Conservation (phyloP, 2,329 filamentous ascomycete genomes). For the Capronia epimyces region DNA sequence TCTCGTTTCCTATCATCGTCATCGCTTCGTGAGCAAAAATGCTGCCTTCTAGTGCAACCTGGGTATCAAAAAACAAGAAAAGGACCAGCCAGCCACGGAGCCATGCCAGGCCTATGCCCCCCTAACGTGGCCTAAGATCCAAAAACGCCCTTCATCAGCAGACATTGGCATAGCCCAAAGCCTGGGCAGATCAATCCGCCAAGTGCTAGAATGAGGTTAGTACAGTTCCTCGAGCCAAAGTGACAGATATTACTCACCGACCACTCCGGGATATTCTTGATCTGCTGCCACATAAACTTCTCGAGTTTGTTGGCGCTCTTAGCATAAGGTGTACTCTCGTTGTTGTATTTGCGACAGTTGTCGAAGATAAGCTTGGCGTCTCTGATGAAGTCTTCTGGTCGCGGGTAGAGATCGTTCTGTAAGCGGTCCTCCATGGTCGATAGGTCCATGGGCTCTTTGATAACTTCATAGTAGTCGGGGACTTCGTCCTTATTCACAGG, state of each 20-base stretch:
- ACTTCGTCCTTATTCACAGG: slow-evolving; percentile 95
- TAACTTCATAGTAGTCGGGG: slow-evolving; percentile 97
- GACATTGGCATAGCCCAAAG: not conserved
- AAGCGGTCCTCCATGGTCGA: slow-evolving; percentile 94
- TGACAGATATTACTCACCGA: slow-evolving; percentile 45
- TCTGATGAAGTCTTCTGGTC: slow-evolving; percentile 83
- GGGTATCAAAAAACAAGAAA: slow-evolving; percentile 8
- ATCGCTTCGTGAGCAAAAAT: not conserved
- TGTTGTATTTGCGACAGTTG: slow-evolving; percentile 95
- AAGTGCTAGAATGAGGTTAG: slow-evolving; percentile 34
- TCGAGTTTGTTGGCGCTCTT: slow-evolving; percentile 91
- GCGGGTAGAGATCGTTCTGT: slow-evolving; percentile 85
- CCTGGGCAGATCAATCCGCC: slow-evolving; percentile 33
- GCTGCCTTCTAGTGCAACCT: not conserved
- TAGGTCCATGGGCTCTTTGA: slow-evolving; percentile 95
- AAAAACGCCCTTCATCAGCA: not conserved
- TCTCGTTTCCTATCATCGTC: not conserved
- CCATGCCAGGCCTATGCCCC: not conserved
- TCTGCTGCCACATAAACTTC: slow-evolving; percentile 92
- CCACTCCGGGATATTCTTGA: slow-evolving; percentile 91
- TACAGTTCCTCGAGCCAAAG: not conserved
- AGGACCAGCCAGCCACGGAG: not conserved
- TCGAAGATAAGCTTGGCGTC: slow-evolving; percentile 87
- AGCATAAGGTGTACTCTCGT: slow-evolving; percentile 87
- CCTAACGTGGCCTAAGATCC: not conserved